These are phyloP conservation scores for Moringa oleifera DNA, from an alignment of 345 rosid species.

Conservation along the genomic window DNA sequence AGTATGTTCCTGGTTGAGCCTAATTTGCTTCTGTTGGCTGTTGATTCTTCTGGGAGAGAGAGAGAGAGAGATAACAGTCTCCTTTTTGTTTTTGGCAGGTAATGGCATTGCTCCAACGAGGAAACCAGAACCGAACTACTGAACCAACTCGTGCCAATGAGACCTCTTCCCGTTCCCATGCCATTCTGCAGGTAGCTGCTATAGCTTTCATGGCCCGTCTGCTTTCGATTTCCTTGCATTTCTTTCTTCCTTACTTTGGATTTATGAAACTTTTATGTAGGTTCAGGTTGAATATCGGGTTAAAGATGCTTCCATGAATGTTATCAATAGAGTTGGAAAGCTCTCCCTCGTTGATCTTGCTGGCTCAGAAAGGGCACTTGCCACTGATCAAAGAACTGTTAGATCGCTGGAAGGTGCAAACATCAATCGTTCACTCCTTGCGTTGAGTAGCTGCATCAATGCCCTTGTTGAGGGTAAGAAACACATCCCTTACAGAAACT, in stretches of 20 bases:
- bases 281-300: conserved; percentile 72
- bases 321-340: conserved; percentile 62
- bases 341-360: conserved; percentile 95
- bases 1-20: conserved; percentile 37
- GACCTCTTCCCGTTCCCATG: conserved; percentile 96
- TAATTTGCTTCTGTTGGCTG: too few relatives aligned
- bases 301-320: conserved; percentile 63
- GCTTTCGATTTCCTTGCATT: conserved; percentile 2
- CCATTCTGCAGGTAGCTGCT: conserved; percentile 77
- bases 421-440: conserved; percentile 89
- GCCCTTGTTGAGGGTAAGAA: conserved; percentile 96
- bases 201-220: too few relatives aligned
- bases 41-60: background rate
- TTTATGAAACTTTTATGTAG: conserved; percentile 24
- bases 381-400: conserved; percentile 87
- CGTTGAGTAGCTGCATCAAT: conserved; percentile 89
- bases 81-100: conserved; percentile 45
- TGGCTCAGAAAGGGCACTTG: conserved; percentile 96
- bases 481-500: conserved; percentile 88
- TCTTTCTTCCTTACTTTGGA: background rate
- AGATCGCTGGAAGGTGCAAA: conserved; percentile 94
- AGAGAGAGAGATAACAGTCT: conserved; percentile 8
- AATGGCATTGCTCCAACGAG: conserved; percentile 85
- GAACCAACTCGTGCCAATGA: conserved; percentile 93
- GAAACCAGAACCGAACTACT: conserved; percentile 91